Conservation (phyloP, 2,329 filamentous ascomycete genomes). For the Helicocarpus griseus region DNA sequence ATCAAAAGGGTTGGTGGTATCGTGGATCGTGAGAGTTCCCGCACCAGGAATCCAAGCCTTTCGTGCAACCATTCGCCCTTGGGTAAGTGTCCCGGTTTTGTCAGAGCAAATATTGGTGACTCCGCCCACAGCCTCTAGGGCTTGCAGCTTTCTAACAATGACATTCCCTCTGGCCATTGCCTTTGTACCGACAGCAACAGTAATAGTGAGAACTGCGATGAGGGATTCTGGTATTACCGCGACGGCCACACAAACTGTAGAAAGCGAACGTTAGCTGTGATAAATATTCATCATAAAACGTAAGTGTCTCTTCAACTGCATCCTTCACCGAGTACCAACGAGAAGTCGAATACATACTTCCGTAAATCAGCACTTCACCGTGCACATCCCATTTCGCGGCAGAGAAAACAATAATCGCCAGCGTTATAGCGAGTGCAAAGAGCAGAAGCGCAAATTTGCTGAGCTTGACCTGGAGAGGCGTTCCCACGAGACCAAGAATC, state of each 20-base stretch:
- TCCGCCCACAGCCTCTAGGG: conserved; percentile 47
- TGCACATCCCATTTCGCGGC: conserved; percentile 44
- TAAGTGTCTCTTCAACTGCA: too few relatives aligned
- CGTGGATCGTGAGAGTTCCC: conserved; percentile 43
- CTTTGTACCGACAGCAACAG: conserved; percentile 49
- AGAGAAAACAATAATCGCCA: conserved; percentile 55
- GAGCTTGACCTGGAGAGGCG: conserved; percentile 55
- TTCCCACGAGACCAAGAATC: conserved; percentile 43
- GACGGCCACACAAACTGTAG: conserved; percentile 41
- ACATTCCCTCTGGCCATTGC: conserved; percentile 42
- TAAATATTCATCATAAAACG: too few relatives aligned
- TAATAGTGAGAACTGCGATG: conserved; percentile 54
- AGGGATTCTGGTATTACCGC: conserved; percentile 49
- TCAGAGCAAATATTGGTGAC: conserved; percentile 43
- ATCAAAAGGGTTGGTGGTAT: conserved; percentile 42
- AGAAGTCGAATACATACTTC: too few relatives aligned
- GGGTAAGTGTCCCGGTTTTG: conserved; percentile 46
- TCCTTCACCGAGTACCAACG: too few relatives aligned
- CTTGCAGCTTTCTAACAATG: conserved; percentile 42
- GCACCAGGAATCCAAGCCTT: conserved; percentile 43
- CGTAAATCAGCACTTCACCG: conserved; percentile 50
- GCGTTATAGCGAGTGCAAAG: conserved; percentile 51
- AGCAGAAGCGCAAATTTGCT: conserved; percentile 54
- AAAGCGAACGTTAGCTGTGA: too few relatives aligned
- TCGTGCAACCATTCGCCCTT: conserved; percentile 48